Percentiles rank a stretch among this genome's conserved stretches.
Evolutionary conservation across 2,329 filamentous ascomycete genomes (phyloP).

Genomic region (Colletotrichum sp.): DNA sequence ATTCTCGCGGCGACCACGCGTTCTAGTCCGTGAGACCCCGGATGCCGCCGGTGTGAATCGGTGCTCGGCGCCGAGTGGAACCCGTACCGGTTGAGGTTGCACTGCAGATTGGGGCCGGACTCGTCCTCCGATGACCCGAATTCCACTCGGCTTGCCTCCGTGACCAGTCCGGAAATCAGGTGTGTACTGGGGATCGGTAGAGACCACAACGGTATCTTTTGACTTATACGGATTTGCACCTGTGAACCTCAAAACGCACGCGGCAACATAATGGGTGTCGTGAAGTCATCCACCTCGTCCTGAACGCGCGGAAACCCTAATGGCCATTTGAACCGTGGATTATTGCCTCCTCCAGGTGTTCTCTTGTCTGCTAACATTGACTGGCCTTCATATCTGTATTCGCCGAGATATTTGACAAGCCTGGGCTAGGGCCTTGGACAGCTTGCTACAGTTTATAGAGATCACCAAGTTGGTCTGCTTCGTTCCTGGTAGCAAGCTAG

Average conservation of each 20-base stretch:
- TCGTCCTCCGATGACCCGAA: neutral
- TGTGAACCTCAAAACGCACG: accelerated
- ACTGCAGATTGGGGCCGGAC: neutral
- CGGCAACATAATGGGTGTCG: neutral
- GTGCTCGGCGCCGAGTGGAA: neutral
- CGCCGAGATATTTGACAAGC: neutral
- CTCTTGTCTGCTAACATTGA: neutral
- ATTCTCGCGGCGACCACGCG: neutral
- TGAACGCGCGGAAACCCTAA: neutral
- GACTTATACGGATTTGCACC: neutral
- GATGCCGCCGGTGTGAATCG: neutral
- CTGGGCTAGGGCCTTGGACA: accelerated
- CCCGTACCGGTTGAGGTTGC: neutral
- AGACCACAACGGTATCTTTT: neutral
- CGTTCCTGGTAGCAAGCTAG: neutral
- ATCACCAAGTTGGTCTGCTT: neutral
- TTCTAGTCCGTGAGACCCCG: neutral
- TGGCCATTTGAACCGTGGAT: neutral
- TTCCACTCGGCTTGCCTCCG: neutral
- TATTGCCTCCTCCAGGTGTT: neutral
- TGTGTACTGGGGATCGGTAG: accelerated
- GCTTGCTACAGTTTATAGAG: neutral
- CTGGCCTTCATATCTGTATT: neutral
- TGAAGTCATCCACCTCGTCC: neutral
- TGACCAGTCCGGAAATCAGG: neutral